Evolutionary conservation across 495 filamentous ascomycete species (phyloP), one percentile per base, ranked within the genome.

Genomic region (Apodospora peruviana): DNA sequence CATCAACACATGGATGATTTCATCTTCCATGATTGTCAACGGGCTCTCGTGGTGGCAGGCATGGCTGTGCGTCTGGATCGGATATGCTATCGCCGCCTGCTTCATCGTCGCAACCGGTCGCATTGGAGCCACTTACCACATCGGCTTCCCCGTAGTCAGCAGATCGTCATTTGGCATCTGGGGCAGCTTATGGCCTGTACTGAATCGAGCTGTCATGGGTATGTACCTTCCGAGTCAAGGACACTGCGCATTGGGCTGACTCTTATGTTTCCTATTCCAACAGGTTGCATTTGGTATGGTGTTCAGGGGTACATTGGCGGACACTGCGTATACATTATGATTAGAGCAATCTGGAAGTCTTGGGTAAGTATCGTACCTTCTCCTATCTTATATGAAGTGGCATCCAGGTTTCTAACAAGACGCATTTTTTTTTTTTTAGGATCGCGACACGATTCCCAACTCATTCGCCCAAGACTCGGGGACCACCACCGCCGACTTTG

Each of bases 1-100:
- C 65, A 94, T 96, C 65, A 96, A 96, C 66, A 96, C 91, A 14
- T 96, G 91, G 91, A 96, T 96, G 91, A 95, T 96, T 52, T 91
- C 87, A 11, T 85, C 87, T 4, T 85, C 84, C 71, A 91, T 95
- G 61, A 69, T 75, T 20, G 76, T 83, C 0, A 72, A 67, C 47
- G 87, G 90, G 5, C 73, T 96, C 40, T 88, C 88, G 4, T 96
- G 91, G 91, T 96, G 91, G 91, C 90, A 96, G 67, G 82, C 88
- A 2, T 96, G 90, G 91, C 71, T 96, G 11, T 93, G 88, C 62
- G 77, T 82, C n/a, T 90, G 86, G 86, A 72, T 88, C 20, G 90
- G 90, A 43, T 95, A 95, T 60, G 74, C 81, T 35, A 83, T 95
- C 51, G 79, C 88, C 0, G 88, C 77, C 17, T 68, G 57, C 53